Evolutionary conservation across 2,329 filamentous ascomycete genomes (phyloP), one percentile per base, ranked within the genome.

Genomic region (Pseudocercospora fuligena): DNA sequence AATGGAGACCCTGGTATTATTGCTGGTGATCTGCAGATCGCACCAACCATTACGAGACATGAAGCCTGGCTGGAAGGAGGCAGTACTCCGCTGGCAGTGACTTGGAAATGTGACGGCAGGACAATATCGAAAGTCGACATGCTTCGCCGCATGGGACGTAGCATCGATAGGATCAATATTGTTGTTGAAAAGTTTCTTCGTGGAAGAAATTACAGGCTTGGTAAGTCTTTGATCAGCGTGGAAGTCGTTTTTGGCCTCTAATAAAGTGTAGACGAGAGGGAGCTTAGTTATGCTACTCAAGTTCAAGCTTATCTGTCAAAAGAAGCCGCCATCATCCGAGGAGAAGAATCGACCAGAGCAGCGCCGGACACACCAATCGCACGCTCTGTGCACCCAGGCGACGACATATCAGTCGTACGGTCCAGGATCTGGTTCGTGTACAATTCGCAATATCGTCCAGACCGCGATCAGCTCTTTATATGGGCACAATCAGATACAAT

Each of bases 41-140:
- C 21, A n/a, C 47, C 47, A 8, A 36, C 40, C 6, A 63, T 63
- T 9, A 57, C 61, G 3, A 31, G 61, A 3, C 61, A 63, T 33
- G 61, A 63, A 47, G 61, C 61, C 19, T 63, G 61, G 61, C 33
- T 63, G 29, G 61, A 63, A 49, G 51, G 51, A 8, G 54, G 25
- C 7, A 40, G 12, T 16, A 5, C 23, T 4, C 25, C 43, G 14
- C 29, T 63, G 19, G 29, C 47, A 5, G 49, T 63, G 8, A 16
- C 60, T 11, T 63, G 60, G 60, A 54, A 63, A 19, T 57, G 60
- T 47, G 60, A 63, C 29, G 60, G 60, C 16, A 53, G 29, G 31
- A 29, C 51, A 2, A 46, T 63, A 19, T 43, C 60, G 2, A 54
- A 40, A 29, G 25, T 56, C 9, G 29, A 56, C 27, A 63, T 63